These are phyloP conservation scores for Halophytophthora batemanensis DNA, from an alignment of 352 stramenopile species.

Conservation along the genomic window DNA sequence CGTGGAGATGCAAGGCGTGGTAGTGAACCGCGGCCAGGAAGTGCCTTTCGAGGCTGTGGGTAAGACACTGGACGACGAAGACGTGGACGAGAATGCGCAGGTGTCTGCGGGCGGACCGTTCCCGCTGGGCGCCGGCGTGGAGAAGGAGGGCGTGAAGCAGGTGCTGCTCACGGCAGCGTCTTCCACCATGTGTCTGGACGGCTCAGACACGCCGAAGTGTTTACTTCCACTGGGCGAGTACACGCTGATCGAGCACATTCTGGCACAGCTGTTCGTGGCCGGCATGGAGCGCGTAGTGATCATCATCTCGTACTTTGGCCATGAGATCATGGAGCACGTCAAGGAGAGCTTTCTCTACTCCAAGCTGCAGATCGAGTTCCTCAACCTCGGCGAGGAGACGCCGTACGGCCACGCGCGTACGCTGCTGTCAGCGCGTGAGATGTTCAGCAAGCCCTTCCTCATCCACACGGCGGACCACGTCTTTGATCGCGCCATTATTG, in stretches of 20 bases:
- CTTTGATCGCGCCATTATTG: slow-evolving; percentile 76
- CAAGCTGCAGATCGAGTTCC: slow-evolving; percentile 81
- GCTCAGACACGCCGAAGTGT: slow-evolving; percentile 78
- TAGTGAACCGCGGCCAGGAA: slow-evolving; percentile 73
- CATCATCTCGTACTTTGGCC: slow-evolving; percentile 79
- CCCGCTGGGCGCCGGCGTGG: background rate
- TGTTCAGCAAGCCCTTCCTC: slow-evolving; percentile 80
- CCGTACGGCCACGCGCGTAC: slow-evolving; percentile 71
- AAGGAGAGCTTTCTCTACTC: slow-evolving; percentile 70
- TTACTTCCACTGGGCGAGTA: slow-evolving; percentile 72
- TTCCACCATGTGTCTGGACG: slow-evolving; percentile 76
- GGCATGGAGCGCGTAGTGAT: slow-evolving; percentile 83
- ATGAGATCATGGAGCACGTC: slow-evolving; percentile 79
- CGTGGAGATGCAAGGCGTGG: slow-evolving; percentile 79
- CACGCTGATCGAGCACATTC: slow-evolving; percentile 77
- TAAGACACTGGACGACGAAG: slow-evolving; percentile 33
- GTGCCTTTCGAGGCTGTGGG: slow-evolving; percentile 78
- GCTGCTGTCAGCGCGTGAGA: slow-evolving; percentile 67
- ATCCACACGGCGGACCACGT: slow-evolving; percentile 87
- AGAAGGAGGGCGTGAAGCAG: slow-evolving; percentile 43
- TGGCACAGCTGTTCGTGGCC: slow-evolving; percentile 78
- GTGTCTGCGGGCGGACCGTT: background rate
- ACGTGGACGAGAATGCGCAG: slow-evolving; percentile 4
- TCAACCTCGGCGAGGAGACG: slow-evolving; percentile 80
- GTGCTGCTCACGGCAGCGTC: slow-evolving; percentile 78